Evolutionary conservation across 108 stramenopile genomes (phyloP), one percentile per base, ranked within the genome.

Genomic region (Nitzschia palea): DNA sequence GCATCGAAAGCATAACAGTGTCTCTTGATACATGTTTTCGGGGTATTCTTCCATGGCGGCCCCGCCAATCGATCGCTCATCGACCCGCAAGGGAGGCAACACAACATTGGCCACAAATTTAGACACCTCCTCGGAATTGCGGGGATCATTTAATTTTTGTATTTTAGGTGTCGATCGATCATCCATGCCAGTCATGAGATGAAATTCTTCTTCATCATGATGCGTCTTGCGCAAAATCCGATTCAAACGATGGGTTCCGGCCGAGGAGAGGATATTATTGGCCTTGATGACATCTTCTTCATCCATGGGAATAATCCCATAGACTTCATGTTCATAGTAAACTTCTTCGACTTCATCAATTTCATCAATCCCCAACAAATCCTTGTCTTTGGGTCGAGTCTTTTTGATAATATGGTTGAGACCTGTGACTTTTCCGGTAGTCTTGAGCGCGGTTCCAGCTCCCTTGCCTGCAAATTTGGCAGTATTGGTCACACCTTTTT

Each of bases 181-280:
- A 0, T 52, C 44, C 40, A 55, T 59, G 15, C 56, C 70, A 9
- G 64, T 35, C 4, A 55, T 26, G 17, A 51, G 57, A 31, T 76
- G 43, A 30, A 70, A 70, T 32, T 77, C 64, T 22, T 69, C 76
- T 6, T 71, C 78, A n/a, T 66, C 73, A 15, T 48, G 27, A 61
- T 69, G 56, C 15, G 68, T 66, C 51, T 77, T 82, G 36, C 70
- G 50, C 64, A 90, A 47, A 45, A 90, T 90, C 31, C 86, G 72
- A 60, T 90, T 82, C 43, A 90, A 62, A 31, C 89, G 78, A 64
- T 74, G 69, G 9, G 89, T 87, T 12, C 89, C 86, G 3, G 83
- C 86, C n/a, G 85, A 86, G 10, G 78, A 78, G 5, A 74, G 59
- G 64, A 85, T 85, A 48, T 80, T 67, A 27, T 74, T 70, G 15